phyloP scores from a whole-genome alignment of 352 stramenopile species.

The Aphanomyces stellatus region DNA sequence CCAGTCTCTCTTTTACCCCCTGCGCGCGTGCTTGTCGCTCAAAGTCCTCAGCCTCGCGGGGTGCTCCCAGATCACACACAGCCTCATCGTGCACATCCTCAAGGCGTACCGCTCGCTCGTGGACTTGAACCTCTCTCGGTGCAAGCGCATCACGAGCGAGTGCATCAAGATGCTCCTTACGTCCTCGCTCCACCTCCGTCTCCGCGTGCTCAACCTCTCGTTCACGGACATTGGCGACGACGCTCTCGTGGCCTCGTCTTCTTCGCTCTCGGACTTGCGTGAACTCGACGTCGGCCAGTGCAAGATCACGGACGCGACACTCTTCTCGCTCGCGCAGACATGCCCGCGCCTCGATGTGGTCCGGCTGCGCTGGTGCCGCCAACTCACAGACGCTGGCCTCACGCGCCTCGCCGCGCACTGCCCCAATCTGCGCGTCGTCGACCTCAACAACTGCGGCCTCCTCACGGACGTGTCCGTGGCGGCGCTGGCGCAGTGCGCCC shows the following conservation, averaged over 20 bases:
- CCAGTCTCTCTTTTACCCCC: slow-evolving; percentile 54
- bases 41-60: slow-evolving; percentile 66
- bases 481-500: slow-evolving; percentile 36
- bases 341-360: slow-evolving; percentile 56
- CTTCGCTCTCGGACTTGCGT: slow-evolving; percentile 12
- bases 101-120: slow-evolving; percentile 67
- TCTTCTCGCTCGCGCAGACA: slow-evolving; percentile 51
- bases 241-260: not conserved
- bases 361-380: slow-evolving; percentile 62
- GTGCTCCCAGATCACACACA: slow-evolving; percentile 71
- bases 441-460: slow-evolving; percentile 76
- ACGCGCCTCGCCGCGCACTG: slow-evolving; percentile 52
- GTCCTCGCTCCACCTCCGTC: slow-evolving; percentile 27
- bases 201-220: slow-evolving; percentile 49
- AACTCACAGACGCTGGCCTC: slow-evolving; percentile 70
- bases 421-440: slow-evolving; percentile 37
- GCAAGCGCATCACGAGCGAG: slow-evolving; percentile 76
- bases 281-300: slow-evolving; percentile 66
- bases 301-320: slow-evolving; percentile 53
- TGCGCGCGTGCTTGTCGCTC: slow-evolving; percentile 66
- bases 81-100: slow-evolving; percentile 69
- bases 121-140: slow-evolving; percentile 73
- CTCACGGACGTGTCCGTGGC: slow-evolving; percentile 57
- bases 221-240: slow-evolving; percentile 44
- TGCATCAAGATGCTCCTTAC: slow-evolving; percentile 57